A percentile compares a stretch with the other conserved stretches of the same genome.
Conservation (phyloP, 192 early-diverging fungal genomes). For the Backusella macrospora region DNA sequence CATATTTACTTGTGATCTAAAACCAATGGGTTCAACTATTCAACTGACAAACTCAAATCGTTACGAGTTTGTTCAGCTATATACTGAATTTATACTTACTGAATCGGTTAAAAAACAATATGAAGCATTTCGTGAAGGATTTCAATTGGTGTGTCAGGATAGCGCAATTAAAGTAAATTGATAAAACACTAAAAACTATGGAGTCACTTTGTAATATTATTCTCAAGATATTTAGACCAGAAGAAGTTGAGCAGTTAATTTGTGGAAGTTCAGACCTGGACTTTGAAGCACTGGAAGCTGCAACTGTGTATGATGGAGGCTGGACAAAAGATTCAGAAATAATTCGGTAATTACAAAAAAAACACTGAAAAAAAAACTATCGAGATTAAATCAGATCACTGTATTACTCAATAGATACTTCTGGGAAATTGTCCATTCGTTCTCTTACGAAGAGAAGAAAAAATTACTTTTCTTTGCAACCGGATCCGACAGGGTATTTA, state of each 20-base stretch:
- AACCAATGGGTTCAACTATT: constrained; percentile 64
- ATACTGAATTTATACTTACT: constrained; percentile 80
- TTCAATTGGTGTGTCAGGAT: constrained; percentile 69
- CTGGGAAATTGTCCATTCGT: constrained; percentile 86
- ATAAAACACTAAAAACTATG: constrained; percentile 11
- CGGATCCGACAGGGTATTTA: constrained; percentile 80
- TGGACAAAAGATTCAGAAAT: constrained; percentile 63
- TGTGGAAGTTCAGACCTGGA: constrained; percentile 86
- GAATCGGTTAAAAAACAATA: constrained; percentile 70
- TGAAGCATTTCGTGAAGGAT: constrained; percentile 80
- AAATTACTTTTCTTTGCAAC: constrained; percentile 89
- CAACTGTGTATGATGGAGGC: constrained; percentile 87
- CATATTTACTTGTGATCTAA: constrained; percentile 63
- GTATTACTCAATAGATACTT: constrained; percentile 55
- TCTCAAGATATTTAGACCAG: constrained; percentile 74
- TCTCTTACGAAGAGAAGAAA: constrained; percentile 83
- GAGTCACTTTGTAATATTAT: not conserved
- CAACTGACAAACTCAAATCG: constrained; percentile 74
- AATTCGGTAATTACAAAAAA: constrained; percentile 52
- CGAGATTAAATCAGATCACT: too few relatives aligned
- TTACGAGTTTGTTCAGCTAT: constrained; percentile 79
- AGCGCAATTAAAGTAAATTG: constrained; percentile 60
- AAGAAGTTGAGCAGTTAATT: constrained; percentile 88
- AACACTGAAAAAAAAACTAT: not conserved
- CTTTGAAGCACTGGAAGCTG: constrained; percentile 76